Evolutionary conservation across 805 yeast genomes (phyloP), one percentile per base, ranked within the genome.

Genomic region (Kuraishia piskuri): DNA sequence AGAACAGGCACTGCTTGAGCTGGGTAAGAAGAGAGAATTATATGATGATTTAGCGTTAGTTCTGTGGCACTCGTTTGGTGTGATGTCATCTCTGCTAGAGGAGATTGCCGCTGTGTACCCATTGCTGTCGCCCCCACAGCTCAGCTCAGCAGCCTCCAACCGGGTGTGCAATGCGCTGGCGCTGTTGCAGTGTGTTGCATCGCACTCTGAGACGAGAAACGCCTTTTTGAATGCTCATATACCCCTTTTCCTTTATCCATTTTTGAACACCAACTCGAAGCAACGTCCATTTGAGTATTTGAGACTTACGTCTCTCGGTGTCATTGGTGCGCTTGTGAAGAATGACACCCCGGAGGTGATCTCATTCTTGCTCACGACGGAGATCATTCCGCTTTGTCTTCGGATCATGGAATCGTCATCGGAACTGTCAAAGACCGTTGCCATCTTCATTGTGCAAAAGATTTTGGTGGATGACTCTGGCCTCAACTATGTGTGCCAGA

Each of bases 111-210:
- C 88, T 2, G 96, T 92, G 5, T 92, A 92, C 67, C 97, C 99
- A 12, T 77, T 85, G 63, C 74, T 92, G 55, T 85, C 88, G 40
- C 97, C 97, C 14, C 96, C 96, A 26, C 83, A 80, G 47, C 76
- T 94, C 55, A 83, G 90, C 3, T 88, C 95, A 17, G 79, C 89
- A n/a, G 84, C 90, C 19, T 86, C 96, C 3, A 92, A 91, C 67
- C 77, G 97, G 53, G 98, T 92, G 9, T 92, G 98, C 69, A 92
- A 94, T 70, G 97, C 98, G 0, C 74, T 92, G 61, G 97, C 97
- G 8, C 77, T 94, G 50, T 76, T 92, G 58, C 99, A 92, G 69
- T 94, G 99, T 70, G 97, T 92, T 46, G 99, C 99, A 2, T 88
- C 96, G 1, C 97, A 94, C 66, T 83, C 85, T 44, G 96, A 90